Evolutionary conservation across 306 rosid genomes (phyloP), one percentile per base, ranked within the genome.

Genomic region (Pyrus communis): DNA sequence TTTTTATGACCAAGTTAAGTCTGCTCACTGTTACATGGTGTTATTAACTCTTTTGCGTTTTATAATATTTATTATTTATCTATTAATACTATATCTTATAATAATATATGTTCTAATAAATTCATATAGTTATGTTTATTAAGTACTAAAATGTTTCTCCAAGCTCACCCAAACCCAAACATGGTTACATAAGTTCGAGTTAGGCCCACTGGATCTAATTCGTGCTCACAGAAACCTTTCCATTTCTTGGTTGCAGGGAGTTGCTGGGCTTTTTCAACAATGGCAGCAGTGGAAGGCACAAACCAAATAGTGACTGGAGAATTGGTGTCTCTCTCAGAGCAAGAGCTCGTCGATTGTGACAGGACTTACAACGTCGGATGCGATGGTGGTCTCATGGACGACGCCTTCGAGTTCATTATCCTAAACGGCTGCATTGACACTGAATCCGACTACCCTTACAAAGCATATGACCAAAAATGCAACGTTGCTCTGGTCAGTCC

Each of bases 181-280:
- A 14, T 4, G 54, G 54, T 8, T 49, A 4, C 54, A 15, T 14
- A 49, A 18, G 17, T 49, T 49, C 1, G 43, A 11, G 11, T 17
- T 52, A 15, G 73, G 73, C 40, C 59, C 73, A 69, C 60, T 69
- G 22, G 15, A 38, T 38, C 70, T 38, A 40, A 22, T 1, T 33
- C 4, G 17, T 49, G 21, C 77, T 18, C 14, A 42, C 42, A 17
- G 40, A 42, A 1, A 11, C 22, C 4, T 18, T 67, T 22, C 7
- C 9, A 15, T 1, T 38, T 18, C 2, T 21, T 11, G 7, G 4
- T 35, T 35, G 43, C 85, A 94, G 98, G 98, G 65, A 92, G 98
- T 63, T 92, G 98, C 73, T 94, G 98, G 98, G 98, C 98, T 3
- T 94, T 94, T 71, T 92, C 98, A 54, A 89, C 98, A 0, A 74